A percentile compares a stretch with the other conserved stretches of the same genome.
These are phyloP conservation scores for Uronychia binucleata DNA, from an alignment of 73 alveolate species.

Conservation along the genomic window DNA sequence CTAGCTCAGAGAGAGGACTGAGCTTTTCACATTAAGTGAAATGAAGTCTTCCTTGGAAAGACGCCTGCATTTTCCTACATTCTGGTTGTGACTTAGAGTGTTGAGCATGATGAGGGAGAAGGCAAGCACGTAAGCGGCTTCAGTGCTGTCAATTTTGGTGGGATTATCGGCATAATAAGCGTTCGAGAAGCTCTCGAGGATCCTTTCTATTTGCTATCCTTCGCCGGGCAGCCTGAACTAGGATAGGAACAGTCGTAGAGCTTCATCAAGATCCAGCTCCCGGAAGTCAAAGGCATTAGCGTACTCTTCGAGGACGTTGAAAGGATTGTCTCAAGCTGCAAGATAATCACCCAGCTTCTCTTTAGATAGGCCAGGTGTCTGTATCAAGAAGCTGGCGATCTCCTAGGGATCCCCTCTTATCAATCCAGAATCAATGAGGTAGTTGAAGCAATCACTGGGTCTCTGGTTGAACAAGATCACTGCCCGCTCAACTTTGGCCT, in stretches of 20 bases:
- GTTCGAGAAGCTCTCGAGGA: conserved; percentile 55
- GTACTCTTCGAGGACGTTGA: conserved; percentile 51
- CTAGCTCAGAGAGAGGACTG: conserved; percentile 7
- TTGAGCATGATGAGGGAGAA: conserved; percentile 65
- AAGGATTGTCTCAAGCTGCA: conserved; percentile 53
- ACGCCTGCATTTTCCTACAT: conserved; percentile 42
- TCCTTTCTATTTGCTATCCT: conserved; percentile 68
- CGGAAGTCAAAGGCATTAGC: conserved; percentile 45
- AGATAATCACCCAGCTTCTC: conserved; percentile 54
- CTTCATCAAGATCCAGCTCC: conserved; percentile 57
- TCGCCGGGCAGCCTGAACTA: conserved; percentile 75
- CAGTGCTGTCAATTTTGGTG: conserved; percentile 21
- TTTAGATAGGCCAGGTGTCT: conserved; percentile 70
- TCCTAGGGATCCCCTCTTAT: conserved; percentile 3
- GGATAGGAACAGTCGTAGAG: conserved; percentile 64
- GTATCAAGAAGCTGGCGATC: conserved; percentile 54
- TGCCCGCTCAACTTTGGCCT: conserved; percentile 34
- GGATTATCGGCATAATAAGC: conserved; percentile 58
- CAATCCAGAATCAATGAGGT: background rate
- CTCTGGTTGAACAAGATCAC: conserved; percentile 37
- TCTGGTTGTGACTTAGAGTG: conserved; percentile 57
- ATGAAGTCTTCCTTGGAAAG: conserved; percentile 58
- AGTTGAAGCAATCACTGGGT: conserved; percentile 36
- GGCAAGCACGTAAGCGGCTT: conserved; percentile 23
- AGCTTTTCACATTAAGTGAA: conserved; percentile 21